phyloP scores from a whole-genome alignment of 169 alveolate genomes.

The Plasmodium sp. region DNA sequence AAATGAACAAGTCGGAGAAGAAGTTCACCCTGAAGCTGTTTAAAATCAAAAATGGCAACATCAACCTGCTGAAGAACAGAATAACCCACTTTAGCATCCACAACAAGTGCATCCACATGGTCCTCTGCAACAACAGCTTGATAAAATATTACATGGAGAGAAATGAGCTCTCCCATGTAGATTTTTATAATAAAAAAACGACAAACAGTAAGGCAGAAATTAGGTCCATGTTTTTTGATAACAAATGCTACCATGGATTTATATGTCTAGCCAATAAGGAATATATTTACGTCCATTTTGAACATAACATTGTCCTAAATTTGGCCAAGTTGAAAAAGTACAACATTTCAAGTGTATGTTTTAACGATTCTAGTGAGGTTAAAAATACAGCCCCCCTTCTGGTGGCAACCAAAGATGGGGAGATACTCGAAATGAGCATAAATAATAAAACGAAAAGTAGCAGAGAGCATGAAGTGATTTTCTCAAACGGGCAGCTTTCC shows the following conservation, averaged over 20 bases:
- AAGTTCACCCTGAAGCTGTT: slow-evolving; percentile 40
- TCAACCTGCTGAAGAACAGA: slow-evolving; percentile 55
- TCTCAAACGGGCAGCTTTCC: slow-evolving; percentile 9
- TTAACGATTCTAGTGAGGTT: slow-evolving; percentile 31
- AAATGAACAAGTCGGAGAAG: slow-evolving; percentile 69
- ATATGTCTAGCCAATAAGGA: slow-evolving; percentile 73
- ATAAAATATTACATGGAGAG: slow-evolving; percentile 64
- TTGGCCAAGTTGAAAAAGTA: slow-evolving; percentile 50
- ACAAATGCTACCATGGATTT: slow-evolving; percentile 74
- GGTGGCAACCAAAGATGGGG: slow-evolving; percentile 62
- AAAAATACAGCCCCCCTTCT: slow-evolving; percentile 34
- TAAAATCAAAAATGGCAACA: slow-evolving; percentile 67
- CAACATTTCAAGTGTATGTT: slow-evolving; percentile 48
- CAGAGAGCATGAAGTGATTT: slow-evolving; percentile 43
- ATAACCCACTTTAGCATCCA: slow-evolving; percentile 70
- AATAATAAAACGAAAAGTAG: slow-evolving; percentile 39
- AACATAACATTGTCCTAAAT: slow-evolving; percentile 58
- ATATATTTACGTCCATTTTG: slow-evolving; percentile 70
- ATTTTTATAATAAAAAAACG: slow-evolving; percentile 49
- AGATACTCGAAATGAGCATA: slow-evolving; percentile 65
- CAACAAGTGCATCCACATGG: slow-evolving; percentile 69
- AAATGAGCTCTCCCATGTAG: slow-evolving; percentile 65
- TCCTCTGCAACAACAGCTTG: slow-evolving; percentile 48
- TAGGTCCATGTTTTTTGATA: slow-evolving; percentile 67
- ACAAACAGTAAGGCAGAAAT: slow-evolving; percentile 72